Conservation (phyloP, 2,329 filamentous ascomycete genomes). For the Botrytis fabae region DNA sequence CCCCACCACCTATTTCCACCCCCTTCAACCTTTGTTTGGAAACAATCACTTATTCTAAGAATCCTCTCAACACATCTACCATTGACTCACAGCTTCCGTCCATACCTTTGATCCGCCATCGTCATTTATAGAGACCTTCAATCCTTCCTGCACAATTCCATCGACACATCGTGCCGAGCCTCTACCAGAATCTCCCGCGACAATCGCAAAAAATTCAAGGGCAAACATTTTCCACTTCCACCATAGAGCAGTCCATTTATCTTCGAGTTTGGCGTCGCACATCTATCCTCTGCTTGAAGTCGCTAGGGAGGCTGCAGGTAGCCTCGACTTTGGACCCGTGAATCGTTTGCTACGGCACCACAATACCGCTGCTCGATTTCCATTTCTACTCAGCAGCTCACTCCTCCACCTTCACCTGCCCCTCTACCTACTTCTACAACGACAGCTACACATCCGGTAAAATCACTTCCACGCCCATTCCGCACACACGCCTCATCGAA, state of each 20-base stretch:
- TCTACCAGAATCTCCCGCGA: slow-evolving; percentile 30
- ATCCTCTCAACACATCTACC: slow-evolving; percentile 30
- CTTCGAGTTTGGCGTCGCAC: slow-evolving; percentile 26
- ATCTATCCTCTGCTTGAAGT: slow-evolving; percentile 27
- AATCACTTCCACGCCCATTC: background rate
- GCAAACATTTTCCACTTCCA: slow-evolving; percentile 11
- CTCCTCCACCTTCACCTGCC: background rate
- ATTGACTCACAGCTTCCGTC: slow-evolving; percentile 32
- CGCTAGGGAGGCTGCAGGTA: slow-evolving; percentile 39
- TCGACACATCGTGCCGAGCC: slow-evolving; percentile 26
- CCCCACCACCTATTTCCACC: slow-evolving; percentile 19
- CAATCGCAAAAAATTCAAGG: slow-evolving; percentile 23
- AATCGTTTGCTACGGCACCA: slow-evolving; percentile 6
- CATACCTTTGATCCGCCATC: slow-evolving; percentile 23
- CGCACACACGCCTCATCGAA: slow-evolving; percentile 22
- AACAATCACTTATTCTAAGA: slow-evolving; percentile 34
- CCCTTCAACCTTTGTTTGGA: slow-evolving; percentile 33
- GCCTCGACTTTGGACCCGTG: slow-evolving; percentile 32
- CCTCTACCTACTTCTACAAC: background rate
- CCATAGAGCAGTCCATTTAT: slow-evolving; percentile 9
- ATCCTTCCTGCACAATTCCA: slow-evolving; percentile 25
- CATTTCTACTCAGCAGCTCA: background rate
- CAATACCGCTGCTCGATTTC: slow-evolving; percentile 11
- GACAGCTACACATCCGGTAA: background rate
- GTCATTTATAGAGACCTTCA: slow-evolving; percentile 30